These are phyloP conservation scores for Botryotinia calthae DNA, from an alignment of 2,329 filamentous ascomycete genomes.

Conservation along the genomic window DNA sequence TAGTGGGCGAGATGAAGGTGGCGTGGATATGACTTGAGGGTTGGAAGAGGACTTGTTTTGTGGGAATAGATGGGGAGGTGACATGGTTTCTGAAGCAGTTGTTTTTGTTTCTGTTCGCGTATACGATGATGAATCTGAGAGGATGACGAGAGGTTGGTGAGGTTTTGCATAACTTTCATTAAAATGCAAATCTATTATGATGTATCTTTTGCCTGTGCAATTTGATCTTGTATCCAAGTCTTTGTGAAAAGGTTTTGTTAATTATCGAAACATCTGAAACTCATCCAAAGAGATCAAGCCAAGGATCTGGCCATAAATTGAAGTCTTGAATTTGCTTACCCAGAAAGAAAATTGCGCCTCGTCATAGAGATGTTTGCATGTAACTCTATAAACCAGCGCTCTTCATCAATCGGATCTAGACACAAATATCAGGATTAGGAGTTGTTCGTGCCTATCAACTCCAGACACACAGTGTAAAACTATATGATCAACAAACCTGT, in stretches of 20 bases:
- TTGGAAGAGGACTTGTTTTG: neutral
- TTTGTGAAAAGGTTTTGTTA: neutral
- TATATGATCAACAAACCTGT: neutral
- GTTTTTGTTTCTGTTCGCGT: neutral
- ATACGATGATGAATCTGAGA: neutral
- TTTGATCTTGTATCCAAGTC: neutral
- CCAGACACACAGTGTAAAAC: neutral
- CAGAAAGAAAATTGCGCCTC: neutral
- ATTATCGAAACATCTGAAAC: neutral
- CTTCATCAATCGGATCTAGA: rapidly evolving
- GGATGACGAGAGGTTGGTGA: neutral
- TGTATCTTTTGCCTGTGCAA: neutral
- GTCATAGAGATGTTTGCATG: neutral
- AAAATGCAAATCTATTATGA: conserved; percentile 1
- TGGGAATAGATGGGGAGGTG: neutral
- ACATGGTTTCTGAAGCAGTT: neutral
- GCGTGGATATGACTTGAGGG: rapidly evolving
- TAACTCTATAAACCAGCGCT: neutral
- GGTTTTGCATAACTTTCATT: neutral
- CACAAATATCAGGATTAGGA: rapidly evolving
- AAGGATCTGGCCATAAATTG: neutral
- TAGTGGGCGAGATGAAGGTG: neutral
- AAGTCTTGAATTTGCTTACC: rapidly evolving
- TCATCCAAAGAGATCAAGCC: neutral
- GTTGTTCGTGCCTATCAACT: neutral